Evolutionary conservation across 148 eudicot species (phyloP).

Genomic region (Amaranthus hypochondriacus): DNA sequence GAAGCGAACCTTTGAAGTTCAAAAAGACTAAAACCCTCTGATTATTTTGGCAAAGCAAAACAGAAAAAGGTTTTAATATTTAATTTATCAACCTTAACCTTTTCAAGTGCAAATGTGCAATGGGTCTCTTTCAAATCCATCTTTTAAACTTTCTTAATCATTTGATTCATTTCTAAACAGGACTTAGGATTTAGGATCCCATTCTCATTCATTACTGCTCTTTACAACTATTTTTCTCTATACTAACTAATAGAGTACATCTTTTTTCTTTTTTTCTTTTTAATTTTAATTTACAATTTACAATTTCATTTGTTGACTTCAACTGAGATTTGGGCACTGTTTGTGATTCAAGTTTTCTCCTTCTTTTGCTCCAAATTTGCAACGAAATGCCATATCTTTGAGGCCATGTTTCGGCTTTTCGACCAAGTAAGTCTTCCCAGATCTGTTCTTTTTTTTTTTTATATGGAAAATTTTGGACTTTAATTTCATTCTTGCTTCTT

Average conservation of each 20-base stretch:
- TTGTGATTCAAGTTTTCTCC: conserved; percentile 18
- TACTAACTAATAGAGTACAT: not conserved
- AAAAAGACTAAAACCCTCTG: conserved; percentile 2
- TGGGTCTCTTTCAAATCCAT: conserved; percentile 37
- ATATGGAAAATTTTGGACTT: too few species aligned
- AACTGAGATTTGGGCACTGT: conserved; percentile 1
- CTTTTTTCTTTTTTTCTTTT: not conserved
- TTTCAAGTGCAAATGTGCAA: conserved; percentile 22
- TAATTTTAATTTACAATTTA: not conserved
- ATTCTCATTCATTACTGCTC: conserved; percentile 9
- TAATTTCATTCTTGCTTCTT: too few species aligned
- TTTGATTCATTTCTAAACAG: conserved; percentile 14
- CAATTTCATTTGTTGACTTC: not conserved
- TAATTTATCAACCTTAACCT: not conserved
- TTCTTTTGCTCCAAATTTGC: conserved; percentile 30
- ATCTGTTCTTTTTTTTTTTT: conserved; percentile 10
- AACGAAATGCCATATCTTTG: conserved; percentile 33
- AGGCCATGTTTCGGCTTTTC: conserved; percentile 35
- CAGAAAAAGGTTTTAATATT: not conserved
- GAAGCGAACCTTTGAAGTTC: conserved; percentile 7
- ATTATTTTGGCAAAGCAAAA: conserved; percentile 1
- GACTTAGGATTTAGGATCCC: not conserved
- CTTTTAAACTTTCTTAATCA: conserved; percentile 28
- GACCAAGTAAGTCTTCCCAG: conserved; percentile 42
- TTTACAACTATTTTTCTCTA: not conserved